Conservation (phyloP, 73 alveolate species). For the Tetrahymena borealis region DNA sequence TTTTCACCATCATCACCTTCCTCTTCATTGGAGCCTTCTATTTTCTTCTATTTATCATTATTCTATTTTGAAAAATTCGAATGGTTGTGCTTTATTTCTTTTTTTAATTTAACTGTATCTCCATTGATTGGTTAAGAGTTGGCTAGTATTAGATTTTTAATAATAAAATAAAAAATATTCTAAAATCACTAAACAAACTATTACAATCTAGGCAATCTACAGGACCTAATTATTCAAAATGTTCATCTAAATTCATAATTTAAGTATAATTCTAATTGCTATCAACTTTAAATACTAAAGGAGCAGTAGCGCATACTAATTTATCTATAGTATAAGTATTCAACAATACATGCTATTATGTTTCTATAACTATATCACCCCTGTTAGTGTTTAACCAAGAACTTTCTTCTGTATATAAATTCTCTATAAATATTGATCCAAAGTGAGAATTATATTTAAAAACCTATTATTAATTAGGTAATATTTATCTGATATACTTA, state of each 20-base stretch:
- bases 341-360: not conserved
- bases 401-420: not conserved
- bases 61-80: not conserved
- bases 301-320: not conserved
- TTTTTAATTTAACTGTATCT: not conserved
- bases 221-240: not conserved
- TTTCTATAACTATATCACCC: not conserved
- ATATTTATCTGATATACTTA: no score
- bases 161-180: no score
- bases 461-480: not conserved
- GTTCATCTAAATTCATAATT: not conserved
- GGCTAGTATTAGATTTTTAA: no score
- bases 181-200: no score
- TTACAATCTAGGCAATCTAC: not conserved
- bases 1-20: no score
- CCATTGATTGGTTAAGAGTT: not conserved
- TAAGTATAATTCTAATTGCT: not conserved
- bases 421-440: not conserved
- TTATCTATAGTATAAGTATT: not conserved
- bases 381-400: not conserved
- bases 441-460: not conserved
- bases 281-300: not conserved
- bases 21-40: no score
- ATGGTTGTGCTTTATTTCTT: not conserved
- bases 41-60: not conserved